phyloP scores from a whole-genome alignment of 1,284 basidiomycete species.

The Ceratobasidium sp. region DNA sequence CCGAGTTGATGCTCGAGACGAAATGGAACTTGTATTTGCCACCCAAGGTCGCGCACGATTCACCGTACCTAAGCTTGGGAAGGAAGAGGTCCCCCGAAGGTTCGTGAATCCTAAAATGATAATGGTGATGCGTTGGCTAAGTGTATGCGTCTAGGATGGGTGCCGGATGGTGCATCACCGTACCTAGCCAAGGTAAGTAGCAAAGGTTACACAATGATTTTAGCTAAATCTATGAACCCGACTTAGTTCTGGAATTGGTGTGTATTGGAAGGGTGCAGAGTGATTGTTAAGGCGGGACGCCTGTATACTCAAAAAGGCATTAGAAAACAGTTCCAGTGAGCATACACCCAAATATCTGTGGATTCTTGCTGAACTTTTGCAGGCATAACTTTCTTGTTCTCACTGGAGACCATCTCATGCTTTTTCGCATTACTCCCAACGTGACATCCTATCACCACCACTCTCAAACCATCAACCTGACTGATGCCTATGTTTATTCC shows the following conservation, averaged over 20 bases:
- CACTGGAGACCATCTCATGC: constrained; percentile 66
- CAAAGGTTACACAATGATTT: not conserved
- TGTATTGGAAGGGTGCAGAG: constrained; percentile 71
- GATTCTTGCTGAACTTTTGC: constrained; percentile 1
- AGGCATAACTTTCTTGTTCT: constrained; percentile 67
- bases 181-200: constrained; percentile 40
- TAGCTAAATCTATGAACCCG: constrained; percentile 59
- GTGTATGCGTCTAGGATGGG: constrained; percentile 14
- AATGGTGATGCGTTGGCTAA: not conserved
- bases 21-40: constrained; percentile 75
- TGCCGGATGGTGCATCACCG: constrained; percentile 41
- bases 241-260: constrained; percentile 81
- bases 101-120: not conserved
- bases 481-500: constrained; percentile 78
- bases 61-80: constrained; percentile 52
- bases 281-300: constrained; percentile 72
- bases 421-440: constrained; percentile 61
- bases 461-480: constrained; percentile 61
- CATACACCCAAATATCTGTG: constrained; percentile 38
- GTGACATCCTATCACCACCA: constrained; percentile 58
- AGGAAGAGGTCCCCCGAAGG: constrained; percentile 32
- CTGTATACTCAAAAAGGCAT: constrained; percentile 71
- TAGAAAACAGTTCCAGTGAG: constrained; percentile 73
- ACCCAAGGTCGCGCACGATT: constrained; percentile 56
- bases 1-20: constrained; percentile 69